A percentile compares a stretch with the other conserved stretches of the same genome.
Evolutionary conservation across 306 rosid species (phyloP).

Genomic region (Begonia fuchsioides): DNA sequence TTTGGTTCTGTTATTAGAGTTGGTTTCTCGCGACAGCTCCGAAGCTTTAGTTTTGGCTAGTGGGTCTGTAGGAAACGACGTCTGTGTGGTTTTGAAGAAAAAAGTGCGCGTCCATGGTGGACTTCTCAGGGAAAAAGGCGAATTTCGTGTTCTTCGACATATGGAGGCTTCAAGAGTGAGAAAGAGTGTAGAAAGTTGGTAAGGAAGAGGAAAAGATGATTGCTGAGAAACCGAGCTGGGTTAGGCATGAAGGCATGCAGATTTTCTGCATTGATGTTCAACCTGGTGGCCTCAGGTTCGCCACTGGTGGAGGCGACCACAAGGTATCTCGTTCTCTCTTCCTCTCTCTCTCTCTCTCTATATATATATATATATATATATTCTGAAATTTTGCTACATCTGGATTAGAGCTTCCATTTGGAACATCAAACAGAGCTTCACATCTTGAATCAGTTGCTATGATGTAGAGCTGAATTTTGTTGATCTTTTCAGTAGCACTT

Average conservation of each 20-base stretch:
- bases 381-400: too few relatives aligned
- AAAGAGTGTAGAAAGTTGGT: slow-evolving; percentile 8
- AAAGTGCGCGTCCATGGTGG: neutral
- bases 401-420: too few relatives aligned
- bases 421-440: too few relatives aligned
- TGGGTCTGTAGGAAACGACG: too few relatives aligned
- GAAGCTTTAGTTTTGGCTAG: neutral
- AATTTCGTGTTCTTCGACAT: neutral
- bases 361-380: too few relatives aligned
- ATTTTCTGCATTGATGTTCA: slow-evolving; percentile 97
- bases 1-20: neutral
- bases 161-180: neutral
- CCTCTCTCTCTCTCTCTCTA: slow-evolving; percentile 1
- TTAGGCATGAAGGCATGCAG: slow-evolving; percentile 94
- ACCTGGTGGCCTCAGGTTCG: slow-evolving; percentile 82
- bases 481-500: too few relatives aligned
- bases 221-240: slow-evolving; percentile 92
- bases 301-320: slow-evolving; percentile 99
- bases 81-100: too few relatives aligned
- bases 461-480: too few relatives aligned
- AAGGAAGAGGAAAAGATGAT: slow-evolving; percentile 33
- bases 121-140: slow-evolving; percentile 8
- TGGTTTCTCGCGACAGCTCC: too few relatives aligned
- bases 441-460: too few relatives aligned
- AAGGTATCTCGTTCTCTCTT: slow-evolving; percentile 36